Conservation (phyloP, 306 rosid species). For the Dryas octopetala region DNA sequence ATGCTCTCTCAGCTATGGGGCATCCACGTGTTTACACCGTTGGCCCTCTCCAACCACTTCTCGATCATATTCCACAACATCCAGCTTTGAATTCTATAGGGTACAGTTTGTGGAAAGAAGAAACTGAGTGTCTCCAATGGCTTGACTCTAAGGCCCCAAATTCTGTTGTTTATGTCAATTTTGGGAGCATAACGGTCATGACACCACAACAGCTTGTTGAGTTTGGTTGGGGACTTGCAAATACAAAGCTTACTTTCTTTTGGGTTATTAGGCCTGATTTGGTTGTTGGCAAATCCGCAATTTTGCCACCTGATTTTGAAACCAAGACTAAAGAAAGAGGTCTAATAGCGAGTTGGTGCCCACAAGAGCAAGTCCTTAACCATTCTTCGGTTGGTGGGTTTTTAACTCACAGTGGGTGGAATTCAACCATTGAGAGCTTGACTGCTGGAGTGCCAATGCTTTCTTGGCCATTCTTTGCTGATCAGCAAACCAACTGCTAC, state of each 20-base stretch:
- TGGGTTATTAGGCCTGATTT: too few relatives aligned
- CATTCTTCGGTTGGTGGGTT: conserved; percentile 20
- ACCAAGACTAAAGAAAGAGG: too few relatives aligned
- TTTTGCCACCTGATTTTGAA: too few relatives aligned
- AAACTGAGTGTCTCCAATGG: conserved; percentile 22
- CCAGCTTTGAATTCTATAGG: conserved; percentile 1
- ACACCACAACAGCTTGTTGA: too few relatives aligned
- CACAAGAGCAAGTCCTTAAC: conserved; percentile 26
- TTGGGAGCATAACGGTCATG: too few relatives aligned
- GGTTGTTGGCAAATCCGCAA: too few relatives aligned
- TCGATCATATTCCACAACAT: conserved; percentile 14
- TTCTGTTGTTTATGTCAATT: too few relatives aligned
- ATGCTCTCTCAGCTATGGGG: conserved; percentile 9
- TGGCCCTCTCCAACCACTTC: conserved; percentile 27
- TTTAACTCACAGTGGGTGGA: conserved; percentile 30
- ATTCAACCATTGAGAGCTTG: conserved; percentile 21
- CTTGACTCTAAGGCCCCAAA: neutral
- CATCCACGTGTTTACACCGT: conserved; percentile 14
- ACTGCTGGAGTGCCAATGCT: conserved; percentile 22
- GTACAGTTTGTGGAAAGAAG: too few relatives aligned
- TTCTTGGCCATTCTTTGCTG: conserved; percentile 18
- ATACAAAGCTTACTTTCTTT: too few relatives aligned
- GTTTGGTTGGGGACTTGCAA: too few relatives aligned
- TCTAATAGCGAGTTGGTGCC: conserved; percentile 22
- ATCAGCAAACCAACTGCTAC: conserved; percentile 26